These are phyloP conservation scores for Protomyces inouyei DNA, from an alignment of 1,139 yeast genomes.

Conservation along the genomic window DNA sequence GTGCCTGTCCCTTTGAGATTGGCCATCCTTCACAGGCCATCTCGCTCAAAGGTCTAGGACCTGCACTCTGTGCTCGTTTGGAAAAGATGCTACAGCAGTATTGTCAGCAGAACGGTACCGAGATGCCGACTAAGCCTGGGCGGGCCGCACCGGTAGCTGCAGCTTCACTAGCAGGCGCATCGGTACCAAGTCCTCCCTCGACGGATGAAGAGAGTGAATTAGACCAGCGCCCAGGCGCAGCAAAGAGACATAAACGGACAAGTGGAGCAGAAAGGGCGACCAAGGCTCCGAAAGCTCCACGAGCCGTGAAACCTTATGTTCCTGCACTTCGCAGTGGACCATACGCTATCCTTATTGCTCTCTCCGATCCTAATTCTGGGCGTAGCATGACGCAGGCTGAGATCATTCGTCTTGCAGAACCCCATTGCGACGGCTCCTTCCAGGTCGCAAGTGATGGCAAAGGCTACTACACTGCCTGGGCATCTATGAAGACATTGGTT, in stretches of 20 bases:
- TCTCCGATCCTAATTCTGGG: slow-evolving; percentile 51
- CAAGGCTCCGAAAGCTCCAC: slow-evolving; percentile 8
- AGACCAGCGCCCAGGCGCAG: slow-evolving; percentile 15
- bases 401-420: slow-evolving; percentile 53
- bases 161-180: background rate
- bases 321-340: slow-evolving; percentile 82
- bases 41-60: slow-evolving; percentile 57
- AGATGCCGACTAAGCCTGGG: slow-evolving; percentile 41
- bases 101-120: slow-evolving; percentile 46
- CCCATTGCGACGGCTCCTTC: slow-evolving; percentile 63
- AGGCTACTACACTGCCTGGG: slow-evolving; percentile 71
- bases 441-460: slow-evolving; percentile 47
- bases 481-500: slow-evolving; percentile 57
- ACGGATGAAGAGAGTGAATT: background rate
- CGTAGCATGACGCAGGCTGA: slow-evolving; percentile 54
- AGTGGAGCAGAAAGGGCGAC: slow-evolving; percentile 8
- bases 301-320: slow-evolving; percentile 49
- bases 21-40: slow-evolving; percentile 50
- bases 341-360: slow-evolving; percentile 70
- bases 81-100: slow-evolving; percentile 44
- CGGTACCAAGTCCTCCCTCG: background rate
- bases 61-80: slow-evolving; percentile 52
- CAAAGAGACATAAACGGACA: slow-evolving; percentile 5
- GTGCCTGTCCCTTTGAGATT: slow-evolving; percentile 45
- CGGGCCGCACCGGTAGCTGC: background rate